Evolutionary conservation across 2,329 filamentous ascomycete genomes (phyloP).

Genomic region (Cercospora sesami): DNA sequence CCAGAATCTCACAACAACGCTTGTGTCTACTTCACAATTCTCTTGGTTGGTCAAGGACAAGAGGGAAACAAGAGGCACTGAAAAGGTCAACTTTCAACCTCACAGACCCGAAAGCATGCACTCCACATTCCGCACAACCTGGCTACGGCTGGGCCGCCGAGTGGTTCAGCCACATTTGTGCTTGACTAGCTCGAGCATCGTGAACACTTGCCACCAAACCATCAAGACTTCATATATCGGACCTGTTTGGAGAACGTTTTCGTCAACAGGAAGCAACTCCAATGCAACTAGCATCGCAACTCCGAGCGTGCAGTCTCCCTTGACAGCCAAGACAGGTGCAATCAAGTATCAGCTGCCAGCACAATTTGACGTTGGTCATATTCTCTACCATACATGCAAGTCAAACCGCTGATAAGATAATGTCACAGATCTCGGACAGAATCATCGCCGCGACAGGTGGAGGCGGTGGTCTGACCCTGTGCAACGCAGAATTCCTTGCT

Average conservation of each 20-base stretch:
- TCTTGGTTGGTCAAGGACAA: background rate
- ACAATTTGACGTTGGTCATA: background rate
- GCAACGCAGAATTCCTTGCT: constrained; percentile 50
- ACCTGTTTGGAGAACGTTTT: background rate
- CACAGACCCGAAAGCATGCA: background rate
- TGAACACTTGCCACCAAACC: background rate
- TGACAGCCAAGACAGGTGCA: background rate
- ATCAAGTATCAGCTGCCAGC: background rate
- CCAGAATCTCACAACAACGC: background rate
- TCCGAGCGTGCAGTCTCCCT: background rate
- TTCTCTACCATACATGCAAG: background rate
- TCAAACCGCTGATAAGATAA: background rate
- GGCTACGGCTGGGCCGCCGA: background rate
- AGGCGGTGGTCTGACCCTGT: constrained; percentile 32
- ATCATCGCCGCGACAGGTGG: constrained; percentile 33
- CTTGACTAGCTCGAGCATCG: background rate
- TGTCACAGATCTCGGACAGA: constrained; percentile 24
- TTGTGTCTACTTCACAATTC: background rate
- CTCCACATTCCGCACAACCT: background rate
- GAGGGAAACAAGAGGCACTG: background rate
- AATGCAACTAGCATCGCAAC: background rate
- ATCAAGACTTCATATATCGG: background rate
- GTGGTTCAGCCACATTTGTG: background rate
- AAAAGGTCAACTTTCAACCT: background rate
- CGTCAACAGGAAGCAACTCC: background rate